Evolutionary conservation across 208 protist genomes (phyloP).

Genomic region (Leishmania braziliensis): DNA sequence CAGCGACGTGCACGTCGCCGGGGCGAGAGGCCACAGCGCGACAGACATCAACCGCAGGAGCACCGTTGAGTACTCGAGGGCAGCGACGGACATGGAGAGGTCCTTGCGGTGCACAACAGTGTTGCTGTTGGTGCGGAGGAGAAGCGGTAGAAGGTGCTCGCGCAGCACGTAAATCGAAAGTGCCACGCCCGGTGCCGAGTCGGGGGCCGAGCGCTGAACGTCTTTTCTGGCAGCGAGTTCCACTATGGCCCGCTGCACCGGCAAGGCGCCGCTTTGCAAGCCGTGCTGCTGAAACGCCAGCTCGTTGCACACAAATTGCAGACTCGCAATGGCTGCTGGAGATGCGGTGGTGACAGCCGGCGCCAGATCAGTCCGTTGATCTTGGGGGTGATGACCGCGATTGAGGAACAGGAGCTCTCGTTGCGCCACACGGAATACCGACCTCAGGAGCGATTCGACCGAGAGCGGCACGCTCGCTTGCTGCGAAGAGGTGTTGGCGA

Average conservation of each 20-base stretch:
- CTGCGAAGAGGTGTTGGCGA: neutral
- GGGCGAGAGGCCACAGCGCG: constrained; percentile 14
- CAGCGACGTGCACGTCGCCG: neutral
- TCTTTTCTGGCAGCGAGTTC: neutral
- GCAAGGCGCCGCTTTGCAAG: neutral
- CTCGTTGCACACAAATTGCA: constrained; percentile 1
- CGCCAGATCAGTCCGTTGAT: neutral
- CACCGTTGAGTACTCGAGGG: neutral
- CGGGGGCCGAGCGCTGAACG: neutral
- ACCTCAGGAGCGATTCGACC: neutral
- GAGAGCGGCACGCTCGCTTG: constrained; percentile 2
- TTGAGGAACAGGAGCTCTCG: neutral
- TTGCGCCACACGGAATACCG: constrained; percentile 6
- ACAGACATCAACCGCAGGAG: constrained; percentile 16
- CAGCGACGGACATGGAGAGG: neutral
- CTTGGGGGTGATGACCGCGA: neutral
- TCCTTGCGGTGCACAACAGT: neutral
- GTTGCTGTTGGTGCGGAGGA: neutral
- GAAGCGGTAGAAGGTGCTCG: constrained; percentile 2
- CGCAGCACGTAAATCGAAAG: constrained; percentile 4
- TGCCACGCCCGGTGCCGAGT: neutral
- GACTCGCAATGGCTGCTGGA: neutral
- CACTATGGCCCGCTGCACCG: neutral
- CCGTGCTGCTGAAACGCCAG: neutral
- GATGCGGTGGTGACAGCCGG: neutral